Percentiles rank a stretch among this genome's conserved stretches.
Evolutionary conservation across 805 yeast species (phyloP).

Genomic region (Saccharomycopsis fodiens): DNA sequence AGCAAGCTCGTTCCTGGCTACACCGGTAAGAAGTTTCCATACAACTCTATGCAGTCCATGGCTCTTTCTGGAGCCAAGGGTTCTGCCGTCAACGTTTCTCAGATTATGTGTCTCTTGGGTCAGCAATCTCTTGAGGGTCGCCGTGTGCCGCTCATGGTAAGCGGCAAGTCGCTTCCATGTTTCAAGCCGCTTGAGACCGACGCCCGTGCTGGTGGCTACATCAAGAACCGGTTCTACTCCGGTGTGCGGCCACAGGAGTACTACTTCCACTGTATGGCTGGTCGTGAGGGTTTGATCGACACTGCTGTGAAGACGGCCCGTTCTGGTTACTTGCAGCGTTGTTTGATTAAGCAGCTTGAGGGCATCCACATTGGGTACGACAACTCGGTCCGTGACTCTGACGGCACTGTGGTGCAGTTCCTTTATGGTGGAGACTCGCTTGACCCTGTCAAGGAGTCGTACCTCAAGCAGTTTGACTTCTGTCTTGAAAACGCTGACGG

Average conservation of each 20-base stretch:
- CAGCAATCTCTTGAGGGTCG: slow-evolving; percentile 99
- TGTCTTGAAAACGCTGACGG: slow-evolving; percentile 88
- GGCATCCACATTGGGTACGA: slow-evolving; percentile 94
- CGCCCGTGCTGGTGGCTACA: slow-evolving; percentile 97
- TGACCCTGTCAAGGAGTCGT: slow-evolving; percentile 91
- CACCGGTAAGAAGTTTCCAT: slow-evolving; percentile 91
- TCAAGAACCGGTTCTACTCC: slow-evolving; percentile 93
- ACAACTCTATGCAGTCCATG: slow-evolving; percentile 98
- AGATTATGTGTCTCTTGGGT: slow-evolving; percentile 97
- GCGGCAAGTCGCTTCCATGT: slow-evolving; percentile 95
- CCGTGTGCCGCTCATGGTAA: slow-evolving; percentile 98
- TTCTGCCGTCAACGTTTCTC: slow-evolving; percentile 96
- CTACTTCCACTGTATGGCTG: slow-evolving; percentile 99
- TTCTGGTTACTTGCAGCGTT: slow-evolving; percentile 97
- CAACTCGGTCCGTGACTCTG: slow-evolving; percentile 91
- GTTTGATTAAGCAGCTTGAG: slow-evolving; percentile 95
- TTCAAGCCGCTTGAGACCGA: slow-evolving; percentile 95
- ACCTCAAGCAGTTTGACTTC: slow-evolving; percentile 88
- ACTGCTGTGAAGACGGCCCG: slow-evolving; percentile 98
- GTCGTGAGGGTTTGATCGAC: slow-evolving; percentile 99
- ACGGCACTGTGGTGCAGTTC: slow-evolving; percentile 90
- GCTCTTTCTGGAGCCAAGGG: slow-evolving; percentile 99
- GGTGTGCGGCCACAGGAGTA: slow-evolving; percentile 98
- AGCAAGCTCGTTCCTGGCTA: slow-evolving; percentile 93
- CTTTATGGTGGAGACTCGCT: slow-evolving; percentile 96